Evolutionary conservation across 805 yeast species (phyloP).

Genomic region (Wickerhamiella brachini): DNA sequence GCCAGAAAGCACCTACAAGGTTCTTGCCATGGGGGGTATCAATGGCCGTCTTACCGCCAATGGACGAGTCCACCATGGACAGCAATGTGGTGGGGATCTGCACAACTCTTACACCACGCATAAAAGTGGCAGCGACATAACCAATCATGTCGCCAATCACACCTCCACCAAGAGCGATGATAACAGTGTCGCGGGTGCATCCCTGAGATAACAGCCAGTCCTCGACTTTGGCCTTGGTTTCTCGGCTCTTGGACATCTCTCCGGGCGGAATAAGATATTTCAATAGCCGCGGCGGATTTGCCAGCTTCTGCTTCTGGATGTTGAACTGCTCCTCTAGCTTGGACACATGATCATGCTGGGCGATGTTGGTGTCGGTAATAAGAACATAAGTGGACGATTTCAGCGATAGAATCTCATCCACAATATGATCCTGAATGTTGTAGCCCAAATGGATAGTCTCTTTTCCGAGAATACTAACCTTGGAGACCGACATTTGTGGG

Average conservation of each 20-base stretch:
- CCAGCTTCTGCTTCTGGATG: conserved; percentile 26
- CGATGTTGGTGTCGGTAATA: conserved; percentile 72
- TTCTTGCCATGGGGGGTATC: conserved; percentile 95
- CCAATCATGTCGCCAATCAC: conserved; percentile 99
- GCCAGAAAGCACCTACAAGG: conserved; percentile 95
- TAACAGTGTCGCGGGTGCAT: conserved; percentile 91
- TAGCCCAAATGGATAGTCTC: conserved; percentile 86
- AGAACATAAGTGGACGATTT: conserved; percentile 86
- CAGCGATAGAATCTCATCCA: conserved; percentile 48
- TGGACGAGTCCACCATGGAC: conserved; percentile 96
- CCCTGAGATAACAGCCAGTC: conserved; percentile 71
- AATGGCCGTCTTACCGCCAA: conserved; percentile 97
- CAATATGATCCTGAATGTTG: conserved; percentile 60
- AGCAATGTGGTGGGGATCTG: conserved; percentile 89
- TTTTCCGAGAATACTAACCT: conserved; percentile 65
- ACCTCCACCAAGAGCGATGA: conserved; percentile 95
- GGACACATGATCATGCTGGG: conserved; percentile 27
- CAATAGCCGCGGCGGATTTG: conserved; percentile 37
- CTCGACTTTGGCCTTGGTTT: conserved; percentile 84
- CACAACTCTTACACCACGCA: conserved; percentile 91
- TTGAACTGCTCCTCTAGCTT: conserved; percentile 30
- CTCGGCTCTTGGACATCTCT: conserved; percentile 76
- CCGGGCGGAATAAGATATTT: conserved; percentile 79
- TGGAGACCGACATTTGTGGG: conserved; percentile 17
- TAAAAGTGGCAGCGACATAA: conserved; percentile 96